Conservation (phyloP, 2,329 filamentous ascomycete genomes). For the Aspergillus amoenus region DNA sequence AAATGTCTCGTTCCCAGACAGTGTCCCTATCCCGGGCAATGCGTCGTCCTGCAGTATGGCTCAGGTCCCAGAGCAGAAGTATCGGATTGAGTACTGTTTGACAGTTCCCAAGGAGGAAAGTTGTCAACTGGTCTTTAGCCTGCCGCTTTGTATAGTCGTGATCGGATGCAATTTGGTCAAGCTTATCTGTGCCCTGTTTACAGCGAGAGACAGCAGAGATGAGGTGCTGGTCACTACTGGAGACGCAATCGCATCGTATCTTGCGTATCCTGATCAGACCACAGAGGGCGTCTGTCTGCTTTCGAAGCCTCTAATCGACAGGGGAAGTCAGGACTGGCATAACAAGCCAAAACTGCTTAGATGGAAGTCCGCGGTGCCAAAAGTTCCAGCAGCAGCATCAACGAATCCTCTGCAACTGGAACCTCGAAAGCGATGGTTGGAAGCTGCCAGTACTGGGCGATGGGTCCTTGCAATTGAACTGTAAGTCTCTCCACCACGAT, state of each 20-base stretch:
- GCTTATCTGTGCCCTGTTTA: slow-evolving; percentile 20
- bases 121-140: slow-evolving; percentile 22
- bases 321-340: neutral
- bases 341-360: neutral
- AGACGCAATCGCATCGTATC: slow-evolving; percentile 35
- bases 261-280: slow-evolving; percentile 24
- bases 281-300: slow-evolving; percentile 21
- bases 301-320: neutral
- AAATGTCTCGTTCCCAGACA: no score
- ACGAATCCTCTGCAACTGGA: neutral
- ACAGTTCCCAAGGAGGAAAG: slow-evolving; percentile 19
- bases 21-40: neutral
- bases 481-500: neutral
- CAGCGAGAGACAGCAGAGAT: slow-evolving; percentile 5
- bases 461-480: slow-evolving; percentile 5
- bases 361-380: neutral
- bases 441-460: slow-evolving; percentile 3
- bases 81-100: slow-evolving; percentile 22
- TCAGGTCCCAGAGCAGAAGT: neutral
- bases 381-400: neutral
- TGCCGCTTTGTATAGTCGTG: slow-evolving; percentile 20
- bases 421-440: neutral
- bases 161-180: slow-evolving; percentile 28
- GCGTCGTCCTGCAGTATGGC: neutral
- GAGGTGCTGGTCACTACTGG: slow-evolving; percentile 30